phyloP scores from a whole-genome alignment of 371 early-diverging fungal species.

The Mucor lusitanicus region DNA sequence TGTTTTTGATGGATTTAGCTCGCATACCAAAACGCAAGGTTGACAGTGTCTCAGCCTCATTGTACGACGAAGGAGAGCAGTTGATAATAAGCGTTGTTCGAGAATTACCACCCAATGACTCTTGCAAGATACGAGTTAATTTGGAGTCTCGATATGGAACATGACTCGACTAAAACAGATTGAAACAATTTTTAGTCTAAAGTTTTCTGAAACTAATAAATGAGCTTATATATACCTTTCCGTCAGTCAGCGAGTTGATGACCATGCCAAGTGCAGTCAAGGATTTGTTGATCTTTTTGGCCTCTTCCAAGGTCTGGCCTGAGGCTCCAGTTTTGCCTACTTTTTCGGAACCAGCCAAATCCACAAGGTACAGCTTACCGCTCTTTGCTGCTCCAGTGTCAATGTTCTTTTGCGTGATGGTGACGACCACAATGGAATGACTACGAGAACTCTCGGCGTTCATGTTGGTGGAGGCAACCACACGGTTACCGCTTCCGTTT shows the following conservation, averaged over 20 bases:
- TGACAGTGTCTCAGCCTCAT: constrained; percentile 93
- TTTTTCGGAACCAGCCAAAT: constrained; percentile 99
- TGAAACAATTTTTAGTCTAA: too few relatives aligned
- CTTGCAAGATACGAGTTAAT: constrained; percentile 97
- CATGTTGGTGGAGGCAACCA: constrained; percentile 96
- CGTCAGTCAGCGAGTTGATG: constrained; percentile 94
- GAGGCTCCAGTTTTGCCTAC: constrained; percentile 94
- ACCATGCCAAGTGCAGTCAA: constrained; percentile 98
- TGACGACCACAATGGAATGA: constrained; percentile 97
- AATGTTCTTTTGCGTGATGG: constrained; percentile 91
- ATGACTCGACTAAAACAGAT: constrained; percentile 67
- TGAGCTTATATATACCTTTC: constrained; percentile 42
- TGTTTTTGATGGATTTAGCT: constrained; percentile 98
- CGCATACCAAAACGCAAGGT: constrained; percentile 97
- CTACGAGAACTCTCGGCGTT: constrained; percentile 96
- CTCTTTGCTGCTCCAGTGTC: constrained; percentile 84
- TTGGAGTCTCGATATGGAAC: constrained; percentile 99
- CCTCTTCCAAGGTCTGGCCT: constrained; percentile 98
- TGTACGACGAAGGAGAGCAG: constrained; percentile 94
- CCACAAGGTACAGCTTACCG: constrained; percentile 95
- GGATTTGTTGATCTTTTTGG: constrained; percentile 99
- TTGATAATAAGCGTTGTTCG: constrained; percentile 97
- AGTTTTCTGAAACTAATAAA: too few relatives aligned
- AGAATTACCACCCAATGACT: constrained; percentile 97
- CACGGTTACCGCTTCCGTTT: constrained; percentile 86